Evolutionary conservation across 2,329 filamentous ascomycete species (phyloP).

Genomic region (Xylariaceae sp.): DNA sequence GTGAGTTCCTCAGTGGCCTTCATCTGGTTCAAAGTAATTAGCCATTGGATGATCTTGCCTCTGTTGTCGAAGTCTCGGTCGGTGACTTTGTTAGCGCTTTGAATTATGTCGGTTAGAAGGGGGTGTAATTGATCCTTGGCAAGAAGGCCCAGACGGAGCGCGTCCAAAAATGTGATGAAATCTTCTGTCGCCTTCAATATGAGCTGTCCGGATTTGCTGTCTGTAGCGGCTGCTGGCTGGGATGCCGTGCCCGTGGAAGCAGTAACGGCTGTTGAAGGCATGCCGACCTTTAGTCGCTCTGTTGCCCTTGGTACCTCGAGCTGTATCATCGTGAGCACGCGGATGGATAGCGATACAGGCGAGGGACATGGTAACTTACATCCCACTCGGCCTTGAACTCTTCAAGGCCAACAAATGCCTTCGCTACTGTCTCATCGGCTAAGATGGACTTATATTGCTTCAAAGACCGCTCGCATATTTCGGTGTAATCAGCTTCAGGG

Average conservation of each 20-base stretch:
- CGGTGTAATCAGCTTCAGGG: constrained; percentile 89
- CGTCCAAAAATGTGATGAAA: constrained; percentile 98
- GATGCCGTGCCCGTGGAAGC: constrained; percentile 55
- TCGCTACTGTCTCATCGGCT: constrained; percentile 88
- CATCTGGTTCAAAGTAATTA: constrained; percentile 98
- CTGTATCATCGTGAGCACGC: constrained; percentile 52
- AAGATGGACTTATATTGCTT: constrained; percentile 98
- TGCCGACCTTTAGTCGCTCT: constrained; percentile 87
- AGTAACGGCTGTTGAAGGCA: constrained; percentile 81
- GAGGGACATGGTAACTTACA: constrained; percentile 54
- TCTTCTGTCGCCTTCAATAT: constrained; percentile 94
- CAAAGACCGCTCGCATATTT: constrained; percentile 90
- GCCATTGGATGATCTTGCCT: constrained; percentile 97
- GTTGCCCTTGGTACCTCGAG: constrained; percentile 94
- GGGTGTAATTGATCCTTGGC: constrained; percentile 98
- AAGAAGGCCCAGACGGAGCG: constrained; percentile 86
- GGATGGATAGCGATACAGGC: neutral
- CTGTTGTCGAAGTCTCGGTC: constrained; percentile 94
- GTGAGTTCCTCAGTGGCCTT: constrained; percentile 89
- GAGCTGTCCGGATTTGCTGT: constrained; percentile 64
- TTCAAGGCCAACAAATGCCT: constrained; percentile 85
- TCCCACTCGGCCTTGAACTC: constrained; percentile 93
- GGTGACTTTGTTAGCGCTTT: constrained; percentile 96
- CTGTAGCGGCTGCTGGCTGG: constrained; percentile 51
- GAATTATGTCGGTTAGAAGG: constrained; percentile 91